phyloP scores from a whole-genome alignment of 768 basidiomycete species.

The Lactarius psammicola region DNA sequence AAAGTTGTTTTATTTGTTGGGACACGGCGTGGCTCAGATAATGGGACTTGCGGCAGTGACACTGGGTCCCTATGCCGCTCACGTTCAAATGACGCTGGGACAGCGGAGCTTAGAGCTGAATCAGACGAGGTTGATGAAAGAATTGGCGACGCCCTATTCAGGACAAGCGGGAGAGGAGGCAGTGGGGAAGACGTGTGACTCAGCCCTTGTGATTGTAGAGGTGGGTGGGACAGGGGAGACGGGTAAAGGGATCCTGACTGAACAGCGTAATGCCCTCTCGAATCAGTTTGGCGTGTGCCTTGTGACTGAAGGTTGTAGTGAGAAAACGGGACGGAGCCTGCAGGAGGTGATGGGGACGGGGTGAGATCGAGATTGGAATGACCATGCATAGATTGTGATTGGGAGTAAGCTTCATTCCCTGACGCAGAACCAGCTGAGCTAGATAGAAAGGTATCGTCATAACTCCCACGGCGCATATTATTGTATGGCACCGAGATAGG shows the following conservation, averaged over 20 bases:
- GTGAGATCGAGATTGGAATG: constrained; percentile 47
- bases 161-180: constrained; percentile 21
- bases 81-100: constrained; percentile 28
- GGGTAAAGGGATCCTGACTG: constrained; percentile 36
- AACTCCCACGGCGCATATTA: constrained; percentile 46
- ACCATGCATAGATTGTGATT: constrained; percentile 34
- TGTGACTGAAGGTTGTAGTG: constrained; percentile 46
- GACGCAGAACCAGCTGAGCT: constrained; percentile 54
- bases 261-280: constrained; percentile 30
- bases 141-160: constrained; percentile 27
- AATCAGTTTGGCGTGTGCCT: constrained; percentile 36
- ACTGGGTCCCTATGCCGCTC: constrained; percentile 26
- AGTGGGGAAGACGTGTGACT: constrained; percentile 16
- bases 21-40: constrained; percentile 25
- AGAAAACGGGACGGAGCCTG: constrained; percentile 52
- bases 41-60: constrained; percentile 14
- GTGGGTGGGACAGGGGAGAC: constrained; percentile 51
- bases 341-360: constrained; percentile 67
- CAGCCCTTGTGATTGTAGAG: constrained; percentile 32
- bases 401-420: constrained; percentile 50
- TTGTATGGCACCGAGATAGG: constrained; percentile 48
- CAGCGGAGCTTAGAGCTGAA: constrained; percentile 25
- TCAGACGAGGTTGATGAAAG: constrained; percentile 28
- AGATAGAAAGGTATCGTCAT: constrained; percentile 46
- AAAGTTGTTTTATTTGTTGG: constrained; percentile 25